phyloP scores from a whole-genome alignment of 2,329 filamentous ascomycete species.

The Sclerotinia sclerotiorum region DNA sequence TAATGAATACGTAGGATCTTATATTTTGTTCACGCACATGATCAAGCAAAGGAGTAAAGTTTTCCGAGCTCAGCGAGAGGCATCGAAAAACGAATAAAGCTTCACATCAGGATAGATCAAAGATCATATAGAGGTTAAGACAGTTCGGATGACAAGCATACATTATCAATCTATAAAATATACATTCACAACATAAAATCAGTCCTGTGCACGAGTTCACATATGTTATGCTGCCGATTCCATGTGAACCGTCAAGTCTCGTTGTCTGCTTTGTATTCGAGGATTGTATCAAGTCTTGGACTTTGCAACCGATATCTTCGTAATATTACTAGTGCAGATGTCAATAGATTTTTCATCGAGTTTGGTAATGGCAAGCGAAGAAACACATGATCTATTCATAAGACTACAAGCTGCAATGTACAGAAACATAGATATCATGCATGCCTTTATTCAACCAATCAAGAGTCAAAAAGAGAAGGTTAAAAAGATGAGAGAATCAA shows the following conservation, averaged over 20 bases:
- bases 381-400: slow-evolving; percentile 37
- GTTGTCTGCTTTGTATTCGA: background rate
- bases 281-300: background rate
- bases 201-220: background rate
- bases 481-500: slow-evolving; percentile 17
- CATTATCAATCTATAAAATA: background rate
- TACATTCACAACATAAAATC: background rate
- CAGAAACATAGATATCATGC: slow-evolving; percentile 30
- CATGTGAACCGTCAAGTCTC: background rate
- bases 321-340: background rate
- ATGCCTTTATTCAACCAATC: slow-evolving; percentile 25
- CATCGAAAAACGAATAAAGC: slow-evolving; percentile 43
- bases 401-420: slow-evolving; percentile 38
- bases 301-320: background rate
- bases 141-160: background rate
- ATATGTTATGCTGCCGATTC: background rate
- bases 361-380: background rate
- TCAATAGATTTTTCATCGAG: background rate
- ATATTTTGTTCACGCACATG: slow-evolving; percentile 92
- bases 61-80: slow-evolving; percentile 56
- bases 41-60: slow-evolving; percentile 84
- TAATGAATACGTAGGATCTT: slow-evolving; percentile 49
- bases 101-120: background rate
- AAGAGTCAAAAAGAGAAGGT: slow-evolving; percentile 23
- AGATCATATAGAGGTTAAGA: background rate